phyloP scores from a whole-genome alignment of 495 filamentous ascomycete genomes.

The Trichodelitschia bisporula region DNA sequence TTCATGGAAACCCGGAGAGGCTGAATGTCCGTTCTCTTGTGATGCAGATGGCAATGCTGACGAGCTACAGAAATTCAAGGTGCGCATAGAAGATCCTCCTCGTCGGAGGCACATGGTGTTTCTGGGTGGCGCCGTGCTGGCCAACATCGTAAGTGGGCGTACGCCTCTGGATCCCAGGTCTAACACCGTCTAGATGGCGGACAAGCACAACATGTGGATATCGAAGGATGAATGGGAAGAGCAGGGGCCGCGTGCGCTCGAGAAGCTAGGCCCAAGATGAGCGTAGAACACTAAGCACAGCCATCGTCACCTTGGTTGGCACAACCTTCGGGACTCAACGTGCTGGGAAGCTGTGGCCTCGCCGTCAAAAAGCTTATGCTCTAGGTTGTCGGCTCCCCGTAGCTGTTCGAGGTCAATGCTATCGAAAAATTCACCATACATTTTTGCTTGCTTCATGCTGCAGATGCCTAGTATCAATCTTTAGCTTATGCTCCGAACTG shows the following conservation, averaged over 20 bases:
- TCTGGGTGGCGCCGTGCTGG: constrained; percentile 84
- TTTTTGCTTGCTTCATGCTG: no score
- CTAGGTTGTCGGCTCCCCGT: no score
- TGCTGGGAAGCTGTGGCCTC: no score
- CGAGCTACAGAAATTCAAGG: constrained; percentile 75
- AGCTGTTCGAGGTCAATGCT: no score
- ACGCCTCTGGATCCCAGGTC: constrained; percentile 3
- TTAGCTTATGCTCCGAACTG: no score
- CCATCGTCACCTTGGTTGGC: no score
- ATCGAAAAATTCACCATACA: no score
- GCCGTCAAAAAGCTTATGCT: no score
- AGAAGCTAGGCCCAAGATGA: constrained; percentile 68
- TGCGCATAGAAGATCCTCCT: constrained; percentile 93
- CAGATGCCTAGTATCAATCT: no score
- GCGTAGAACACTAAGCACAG: no score
- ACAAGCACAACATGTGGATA: constrained; percentile 98
- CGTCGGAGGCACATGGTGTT: constrained; percentile 97
- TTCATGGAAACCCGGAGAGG: constrained; percentile 73
- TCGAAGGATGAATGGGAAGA: constrained; percentile 91
- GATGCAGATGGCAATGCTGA: constrained; percentile 3
- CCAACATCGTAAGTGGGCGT: constrained; percentile 47
- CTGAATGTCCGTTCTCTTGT: constrained; percentile 32
- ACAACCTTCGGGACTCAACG: no score
- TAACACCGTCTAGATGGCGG: constrained; percentile 50
- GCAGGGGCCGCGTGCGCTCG: constrained; percentile 61